A percentile compares a stretch with the other conserved stretches of the same genome.
These are phyloP conservation scores for Amanita rimosa DNA, from an alignment of 768 basidiomycete genomes.

Conservation along the genomic window DNA sequence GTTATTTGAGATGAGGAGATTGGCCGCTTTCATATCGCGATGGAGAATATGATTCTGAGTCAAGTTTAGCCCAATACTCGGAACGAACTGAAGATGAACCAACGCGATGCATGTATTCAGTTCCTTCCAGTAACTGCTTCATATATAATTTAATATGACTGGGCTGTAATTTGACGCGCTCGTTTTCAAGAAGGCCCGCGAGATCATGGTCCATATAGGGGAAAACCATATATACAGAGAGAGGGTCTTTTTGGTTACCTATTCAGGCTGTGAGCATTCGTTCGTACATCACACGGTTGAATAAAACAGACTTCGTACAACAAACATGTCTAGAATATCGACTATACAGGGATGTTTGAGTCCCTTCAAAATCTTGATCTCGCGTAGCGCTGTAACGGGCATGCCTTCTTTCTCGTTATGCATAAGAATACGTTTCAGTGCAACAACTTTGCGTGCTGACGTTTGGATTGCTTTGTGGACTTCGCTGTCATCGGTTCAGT, in stretches of 20 bases:
- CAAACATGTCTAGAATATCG: constrained; percentile 86
- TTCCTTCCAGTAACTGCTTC: constrained; percentile 93
- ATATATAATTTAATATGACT: constrained; percentile 93
- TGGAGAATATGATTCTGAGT: constrained; percentile 89
- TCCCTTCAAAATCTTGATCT: constrained; percentile 93
- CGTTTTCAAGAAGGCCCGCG: constrained; percentile 88
- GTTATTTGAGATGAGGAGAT: constrained; percentile 82
- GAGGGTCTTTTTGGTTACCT: constrained; percentile 60
- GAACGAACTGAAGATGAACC: constrained; percentile 17
- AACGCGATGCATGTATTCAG: constrained; percentile 91
- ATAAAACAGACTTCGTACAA: constrained; percentile 53
- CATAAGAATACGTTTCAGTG: constrained; percentile 91
- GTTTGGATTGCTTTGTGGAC: constrained; percentile 81
- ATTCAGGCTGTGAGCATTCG: neutral
- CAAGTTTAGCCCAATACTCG: neutral
- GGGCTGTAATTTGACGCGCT: constrained; percentile 69
- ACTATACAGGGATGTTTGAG: constrained; percentile 82
- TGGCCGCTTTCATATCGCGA: constrained; percentile 98
- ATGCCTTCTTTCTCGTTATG: constrained; percentile 97
- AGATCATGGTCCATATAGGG: constrained; percentile 99
- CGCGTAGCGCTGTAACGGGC: constrained; percentile 91
- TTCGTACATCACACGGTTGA: neutral
- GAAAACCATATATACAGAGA: constrained; percentile 97
- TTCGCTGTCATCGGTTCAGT: constrained; percentile 38
- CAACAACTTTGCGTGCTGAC: constrained; percentile 51